phyloP scores from a whole-genome alignment of 805 yeast genomes.

The Starmerella scarabaei region DNA sequence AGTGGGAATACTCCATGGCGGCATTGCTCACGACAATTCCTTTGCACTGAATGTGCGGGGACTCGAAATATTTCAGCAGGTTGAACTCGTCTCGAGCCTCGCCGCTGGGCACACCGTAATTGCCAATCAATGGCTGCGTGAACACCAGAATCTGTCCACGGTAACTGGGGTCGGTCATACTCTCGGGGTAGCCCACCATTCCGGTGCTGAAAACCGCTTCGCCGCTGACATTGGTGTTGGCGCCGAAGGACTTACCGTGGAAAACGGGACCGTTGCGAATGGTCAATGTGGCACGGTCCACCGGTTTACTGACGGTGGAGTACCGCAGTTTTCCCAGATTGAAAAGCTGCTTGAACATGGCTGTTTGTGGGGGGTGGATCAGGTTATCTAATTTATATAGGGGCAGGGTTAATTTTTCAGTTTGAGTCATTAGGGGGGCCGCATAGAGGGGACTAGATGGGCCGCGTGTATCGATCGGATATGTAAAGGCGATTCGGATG shows the following conservation, averaged over 20 bases:
- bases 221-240: slow-evolving; percentile 81
- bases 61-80: slow-evolving; percentile 79
- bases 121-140: slow-evolving; percentile 95
- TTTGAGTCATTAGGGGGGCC: too few relatives aligned
- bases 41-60: slow-evolving; percentile 80
- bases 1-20: slow-evolving; percentile 92
- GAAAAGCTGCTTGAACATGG: too few relatives aligned
- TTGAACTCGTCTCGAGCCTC: slow-evolving; percentile 69
- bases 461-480: too few relatives aligned
- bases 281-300: slow-evolving; percentile 71
- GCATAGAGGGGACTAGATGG: too few relatives aligned
- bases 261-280: slow-evolving; percentile 88
- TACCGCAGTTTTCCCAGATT: slow-evolving; percentile 1
- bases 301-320: slow-evolving; percentile 28
- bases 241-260: slow-evolving; percentile 91
- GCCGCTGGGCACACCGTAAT: slow-evolving; percentile 93
- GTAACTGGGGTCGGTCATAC: slow-evolving; percentile 98
- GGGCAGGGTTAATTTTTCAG: too few relatives aligned
- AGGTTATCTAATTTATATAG: too few relatives aligned
- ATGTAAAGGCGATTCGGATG: too few relatives aligned
- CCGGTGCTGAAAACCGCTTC: slow-evolving; percentile 98
- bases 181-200: slow-evolving; percentile 95
- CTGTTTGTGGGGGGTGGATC: too few relatives aligned
- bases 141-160: slow-evolving; percentile 93
- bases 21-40: slow-evolving; percentile 95